Conservation (phyloP, 192 early-diverging fungal genomes). For the Ambispora gerdemannii region DNA sequence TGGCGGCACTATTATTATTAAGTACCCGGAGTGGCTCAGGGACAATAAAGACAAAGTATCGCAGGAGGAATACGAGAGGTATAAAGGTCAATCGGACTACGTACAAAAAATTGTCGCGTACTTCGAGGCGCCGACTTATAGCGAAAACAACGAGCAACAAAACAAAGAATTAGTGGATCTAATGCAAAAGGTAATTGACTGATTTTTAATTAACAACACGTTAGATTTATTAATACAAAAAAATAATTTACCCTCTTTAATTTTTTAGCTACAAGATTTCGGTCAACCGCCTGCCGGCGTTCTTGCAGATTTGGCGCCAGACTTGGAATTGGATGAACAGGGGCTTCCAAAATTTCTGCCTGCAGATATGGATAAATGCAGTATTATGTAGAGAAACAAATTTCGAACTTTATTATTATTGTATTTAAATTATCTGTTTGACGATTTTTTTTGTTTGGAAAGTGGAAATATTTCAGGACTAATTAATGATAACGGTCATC, state of each 20-base stretch:
- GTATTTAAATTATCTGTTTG: not conserved
- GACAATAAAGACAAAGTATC: slow-evolving; percentile 73
- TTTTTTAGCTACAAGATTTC: slow-evolving; percentile 84
- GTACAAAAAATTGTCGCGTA: slow-evolving; percentile 77
- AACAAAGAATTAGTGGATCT: slow-evolving; percentile 76
- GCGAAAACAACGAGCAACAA: slow-evolving; percentile 66
- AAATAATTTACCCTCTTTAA: not conserved
- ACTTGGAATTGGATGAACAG: slow-evolving; percentile 76
- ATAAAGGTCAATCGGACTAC: slow-evolving; percentile 73
- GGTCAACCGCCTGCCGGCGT: slow-evolving; percentile 94
- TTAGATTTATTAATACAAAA: not conserved
- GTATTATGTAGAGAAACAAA: slow-evolving; percentile 28
- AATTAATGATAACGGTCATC: not conserved
- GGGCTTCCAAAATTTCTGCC: slow-evolving; percentile 62
- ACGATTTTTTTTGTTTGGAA: not conserved
- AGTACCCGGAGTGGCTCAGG: slow-evolving; percentile 89
- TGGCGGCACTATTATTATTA: slow-evolving; percentile 8
- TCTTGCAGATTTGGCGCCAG: slow-evolving; percentile 87
- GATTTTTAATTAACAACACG: too few species aligned
- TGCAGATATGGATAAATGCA: slow-evolving; percentile 34
- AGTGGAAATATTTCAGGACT: not conserved
- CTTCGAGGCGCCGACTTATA: slow-evolving; percentile 71
- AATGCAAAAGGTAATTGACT: slow-evolving; percentile 78
- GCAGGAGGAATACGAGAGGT: slow-evolving; percentile 69
- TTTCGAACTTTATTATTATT: not conserved